Conservation (phyloP, 2,329 filamentous ascomycete species). For the Clonostachys byssicola region DNA sequence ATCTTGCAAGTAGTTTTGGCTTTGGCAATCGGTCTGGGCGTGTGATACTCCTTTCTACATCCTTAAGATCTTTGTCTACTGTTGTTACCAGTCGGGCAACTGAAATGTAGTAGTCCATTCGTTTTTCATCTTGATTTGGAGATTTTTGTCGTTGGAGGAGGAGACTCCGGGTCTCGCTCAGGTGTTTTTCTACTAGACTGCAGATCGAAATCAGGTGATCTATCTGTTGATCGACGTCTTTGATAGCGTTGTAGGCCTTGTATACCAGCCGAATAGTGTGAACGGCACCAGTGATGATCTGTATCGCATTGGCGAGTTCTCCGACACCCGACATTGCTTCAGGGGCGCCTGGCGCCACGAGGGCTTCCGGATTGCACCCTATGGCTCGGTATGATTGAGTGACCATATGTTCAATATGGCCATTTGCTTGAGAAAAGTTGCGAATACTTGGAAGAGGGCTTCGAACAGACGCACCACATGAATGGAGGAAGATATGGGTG, state of each 20-base stretch:
- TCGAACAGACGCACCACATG: no score
- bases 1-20: background rate
- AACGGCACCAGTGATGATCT: background rate
- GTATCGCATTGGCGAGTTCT: background rate
- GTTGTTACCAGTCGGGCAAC: background rate
- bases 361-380: no score
- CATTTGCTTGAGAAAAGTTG: no score
- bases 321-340: background rate
- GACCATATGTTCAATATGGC: no score
- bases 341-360: background rate
- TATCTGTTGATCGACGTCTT: background rate
- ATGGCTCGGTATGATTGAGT: no score
- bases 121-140: background rate
- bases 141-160: no score
- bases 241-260: background rate
- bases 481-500: no score
- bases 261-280: background rate
- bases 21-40: background rate
- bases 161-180: background rate
- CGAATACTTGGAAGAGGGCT: no score
- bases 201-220: background rate
- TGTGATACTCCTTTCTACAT: background rate
- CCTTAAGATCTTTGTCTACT: background rate
- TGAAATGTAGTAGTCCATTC: background rate
- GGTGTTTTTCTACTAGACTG: background rate